A percentile compares a stretch with the other conserved stretches of the same genome.
phyloP scores from a whole-genome alignment of 495 filamentous ascomycete genomes.

The Podospora fimiseda region DNA sequence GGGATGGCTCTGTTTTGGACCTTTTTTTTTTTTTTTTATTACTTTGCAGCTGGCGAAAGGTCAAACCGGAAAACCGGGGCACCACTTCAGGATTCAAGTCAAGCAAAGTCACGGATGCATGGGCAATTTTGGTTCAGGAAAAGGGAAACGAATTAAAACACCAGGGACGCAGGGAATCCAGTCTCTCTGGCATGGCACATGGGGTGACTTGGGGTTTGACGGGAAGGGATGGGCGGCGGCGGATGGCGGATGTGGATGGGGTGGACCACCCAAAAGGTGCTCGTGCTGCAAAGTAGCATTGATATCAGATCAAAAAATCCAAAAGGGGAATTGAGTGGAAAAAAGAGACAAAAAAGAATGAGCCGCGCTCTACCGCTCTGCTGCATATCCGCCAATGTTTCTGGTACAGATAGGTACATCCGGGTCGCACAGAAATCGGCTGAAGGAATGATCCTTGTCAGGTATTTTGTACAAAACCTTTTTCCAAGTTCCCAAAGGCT shows the following conservation, averaged over 20 bases:
- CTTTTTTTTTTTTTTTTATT: slow-evolving; percentile 20
- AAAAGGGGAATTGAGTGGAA: slow-evolving; percentile 1
- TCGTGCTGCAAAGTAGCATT: neutral
- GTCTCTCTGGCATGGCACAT: no score
- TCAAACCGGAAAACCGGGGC: slow-evolving; percentile 41
- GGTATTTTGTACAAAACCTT: neutral
- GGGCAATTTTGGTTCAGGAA: slow-evolving; percentile 33
- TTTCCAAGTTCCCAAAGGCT: neutral
- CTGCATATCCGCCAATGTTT: no score
- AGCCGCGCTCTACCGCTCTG: neutral
- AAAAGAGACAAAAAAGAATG: neutral
- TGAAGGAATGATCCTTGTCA: neutral
- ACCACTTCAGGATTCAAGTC: slow-evolving; percentile 21
- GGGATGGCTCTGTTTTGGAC: slow-evolving; percentile 43
- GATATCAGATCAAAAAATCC: neutral
- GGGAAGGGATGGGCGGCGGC: neutral
- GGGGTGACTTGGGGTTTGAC: no score
- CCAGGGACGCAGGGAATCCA: no score
- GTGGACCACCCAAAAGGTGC: no score
- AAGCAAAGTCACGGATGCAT: slow-evolving; percentile 32
- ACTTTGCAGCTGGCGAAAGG: slow-evolving; percentile 33
- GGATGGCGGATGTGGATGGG: neutral
- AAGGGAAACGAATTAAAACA: slow-evolving; percentile 43
- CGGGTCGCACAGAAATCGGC: neutral
- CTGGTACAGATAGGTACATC: slow-evolving; percentile 1